Percentiles rank a stretch among this genome's conserved stretches.
Evolutionary conservation across 495 filamentous ascomycete species (phyloP).

Genomic region (Podospora pseudocomata): DNA sequence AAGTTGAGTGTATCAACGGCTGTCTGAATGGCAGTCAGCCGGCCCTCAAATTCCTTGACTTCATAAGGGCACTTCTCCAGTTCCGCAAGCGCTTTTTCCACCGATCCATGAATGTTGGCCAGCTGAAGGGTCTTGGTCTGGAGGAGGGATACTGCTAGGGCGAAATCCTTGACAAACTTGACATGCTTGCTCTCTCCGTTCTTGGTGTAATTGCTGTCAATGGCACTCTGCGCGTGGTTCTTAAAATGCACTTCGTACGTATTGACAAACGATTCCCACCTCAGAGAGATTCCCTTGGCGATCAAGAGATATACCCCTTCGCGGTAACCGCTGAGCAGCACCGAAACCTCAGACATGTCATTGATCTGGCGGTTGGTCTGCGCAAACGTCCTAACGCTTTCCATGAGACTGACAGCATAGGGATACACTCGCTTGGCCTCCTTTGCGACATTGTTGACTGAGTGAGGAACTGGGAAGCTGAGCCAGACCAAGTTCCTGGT

Average conservation of each 20-base stretch:
- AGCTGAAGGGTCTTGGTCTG: slow-evolving; percentile 81
- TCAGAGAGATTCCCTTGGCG: slow-evolving; percentile 77
- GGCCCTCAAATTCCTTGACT: slow-evolving; percentile 65
- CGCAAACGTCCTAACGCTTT: slow-evolving; percentile 83
- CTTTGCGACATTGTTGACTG: slow-evolving; percentile 91
- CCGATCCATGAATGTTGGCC: slow-evolving; percentile 70
- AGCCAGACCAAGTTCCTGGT: slow-evolving; percentile 95
- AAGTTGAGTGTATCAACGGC: slow-evolving; percentile 93
- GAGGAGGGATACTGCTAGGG: slow-evolving; percentile 72
- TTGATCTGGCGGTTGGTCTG: slow-evolving; percentile 80
- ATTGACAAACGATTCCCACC: slow-evolving; percentile 97
- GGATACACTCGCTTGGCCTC: slow-evolving; percentile 97
- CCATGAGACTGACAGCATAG: slow-evolving; percentile 96
- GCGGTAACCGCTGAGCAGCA: slow-evolving; percentile 83
- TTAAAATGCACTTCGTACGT: slow-evolving; percentile 89
- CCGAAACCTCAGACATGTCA: slow-evolving; percentile 78
- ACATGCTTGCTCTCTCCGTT: slow-evolving; percentile 86
- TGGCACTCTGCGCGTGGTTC: slow-evolving; percentile 52
- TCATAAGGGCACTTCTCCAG: slow-evolving; percentile 85
- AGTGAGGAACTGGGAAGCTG: slow-evolving; percentile 86
- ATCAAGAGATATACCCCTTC: slow-evolving; percentile 81
- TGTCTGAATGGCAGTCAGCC: slow-evolving; percentile 79
- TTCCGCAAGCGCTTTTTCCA: slow-evolving; percentile 76
- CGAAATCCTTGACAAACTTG: slow-evolving; percentile 92
- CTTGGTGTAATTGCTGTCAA: slow-evolving; percentile 56